Base-by-base conservation (phyloP, 1,284 basidiomycete genomes). In the Quambalaria eucalypti region DNA sequence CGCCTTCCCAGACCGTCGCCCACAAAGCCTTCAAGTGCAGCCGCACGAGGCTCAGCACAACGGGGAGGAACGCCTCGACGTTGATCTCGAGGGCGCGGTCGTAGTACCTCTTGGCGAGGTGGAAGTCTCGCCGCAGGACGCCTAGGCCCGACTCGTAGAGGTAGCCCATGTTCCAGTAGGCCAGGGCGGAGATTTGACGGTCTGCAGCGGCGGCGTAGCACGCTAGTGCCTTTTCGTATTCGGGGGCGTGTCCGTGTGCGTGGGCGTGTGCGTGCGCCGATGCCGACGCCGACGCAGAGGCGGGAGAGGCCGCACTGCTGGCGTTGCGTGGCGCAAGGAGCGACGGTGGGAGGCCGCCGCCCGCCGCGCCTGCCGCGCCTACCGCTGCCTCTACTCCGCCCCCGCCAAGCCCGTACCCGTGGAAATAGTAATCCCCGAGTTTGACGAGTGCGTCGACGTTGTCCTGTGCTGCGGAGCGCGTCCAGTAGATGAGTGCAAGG, bases 81-180 rank as follows among this genome's bases (percentile, higher is more conserved):
- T 92, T 92, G 3, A 87, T 88, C 63, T 88, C 87, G 36, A 89
- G 77, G 1, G 91, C 89, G 56, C 85, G 78, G 76, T 98, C 95
- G 74, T 97, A 98, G 76, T 93, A 87, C 28, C 95, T 82, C 77
- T 98, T 99, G 0, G 95, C 95, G 16, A 98, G 83, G 76, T 95
- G 87, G 79, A 90, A 98, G 77, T 98, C 93, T 28, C 62, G 63
- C 26, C 62, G 30, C 28, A 87, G 84, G 0, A 97, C 89, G 3
- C 95, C 95, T 26, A 87, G 76, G 0, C 95, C 95, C 68, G 90
- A 88, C 78, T 98, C 93, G 76, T 97, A 96, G 90, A 98, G 95
- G 87, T 88, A 96, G 1, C 93, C 95, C 26, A 98, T 78, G 71
- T 96, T 96, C 91, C 92, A 98, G 85, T 93, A 90, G 2, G 93